Evolutionary conservation across 495 filamentous ascomycete species (phyloP), one percentile per base, ranked within the genome.

Genomic region (Penicillium macrosclerotiorum): DNA sequence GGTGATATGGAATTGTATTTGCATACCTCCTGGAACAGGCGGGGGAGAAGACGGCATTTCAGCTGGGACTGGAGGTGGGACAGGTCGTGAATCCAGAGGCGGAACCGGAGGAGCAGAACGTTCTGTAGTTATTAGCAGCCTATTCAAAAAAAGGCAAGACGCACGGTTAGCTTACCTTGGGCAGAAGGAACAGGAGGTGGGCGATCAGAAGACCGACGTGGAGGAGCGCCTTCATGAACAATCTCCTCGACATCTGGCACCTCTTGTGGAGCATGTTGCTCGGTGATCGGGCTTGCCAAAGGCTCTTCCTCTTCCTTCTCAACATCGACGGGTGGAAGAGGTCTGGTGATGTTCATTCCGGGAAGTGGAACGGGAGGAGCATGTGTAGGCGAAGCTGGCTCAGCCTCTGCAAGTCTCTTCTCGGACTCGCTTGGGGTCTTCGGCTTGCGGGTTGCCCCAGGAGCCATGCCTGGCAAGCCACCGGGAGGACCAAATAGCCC

Each of bases 401-500:
- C 82, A 26, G 76, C 60, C 1, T 75, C 64, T 14, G 60, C 67
- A 23, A 71, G 61, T 59, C 80, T 84, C 64, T 86, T 89, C 57
- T 87, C 89, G 52, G 82, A 82, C 34, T 79, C 76, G 7, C 74
- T 69, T n/a, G 81, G 68, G 40, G 78, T 71, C 39, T 74, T 74
- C 2, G 76, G 66, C 46, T 73, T 67, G 64, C 78, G 62, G 53
- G 67, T 17, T 39, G 50, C 59, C 35, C 59, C 42, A 55, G 65
- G 60, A 71, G 79, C 57, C 49, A 68, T 56, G 25, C 64, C 64
- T 39, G 72, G 69, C 65, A 93, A 82, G 38, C 86, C 84, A 20
- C 79, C 79, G 39, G 89, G 85, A 20, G 84, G 78, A 8, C 89
- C 89, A 65, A 95, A 93, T 79, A 96, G 91, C 35, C 92, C 90